Base-by-base conservation (phyloP, 257 asterid genomes). In the Plantago ovata region DNA sequence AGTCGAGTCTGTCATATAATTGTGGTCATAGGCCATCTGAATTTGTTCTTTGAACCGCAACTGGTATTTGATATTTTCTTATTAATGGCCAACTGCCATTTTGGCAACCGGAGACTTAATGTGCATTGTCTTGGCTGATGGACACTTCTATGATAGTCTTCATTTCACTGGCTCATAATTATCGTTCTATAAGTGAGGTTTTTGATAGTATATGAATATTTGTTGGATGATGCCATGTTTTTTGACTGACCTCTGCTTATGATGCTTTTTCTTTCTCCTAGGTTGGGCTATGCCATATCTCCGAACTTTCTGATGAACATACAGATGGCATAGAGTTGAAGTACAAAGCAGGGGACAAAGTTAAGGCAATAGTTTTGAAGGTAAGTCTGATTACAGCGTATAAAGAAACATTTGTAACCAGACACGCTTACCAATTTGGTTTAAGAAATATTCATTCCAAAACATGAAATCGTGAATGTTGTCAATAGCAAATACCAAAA, bases 261-360 rank as follows among this genome's bases (percentile, higher is more conserved):
- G 46, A 20, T 67, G 36, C 36, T 71, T 48, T 58, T 49, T 22
- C 58, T n/a, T 75, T 62, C 68, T 58, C 54, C 47, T 72, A 92
- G 97, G 98, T 89, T 53, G 99, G 99, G 52, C 71, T 93, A 66
- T 93, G 99, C 81, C 99, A 93, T 67, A 71, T 89, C 53, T 93
- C 99, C 2, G 95, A 89, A 84, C 78, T 93, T 66, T 84, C 92
- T 72, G 97, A 93, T 75, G 85, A 79, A 57, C 86, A 56, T 62
- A 54, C 77, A 20, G 89, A 79, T 56, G 72, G 74, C 65, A 65
- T 79, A 60, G 87, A 70, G 63, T 40, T 77, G 28, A 67, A 54
- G 58, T 84, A 77, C 71, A 79, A 83, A 67, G 86, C 85, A 54
- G 92, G 96, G 62, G 95, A 93, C 51, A 75, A 57, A 62, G 94